Evolutionary conservation across 192 early-diverging fungal species (phyloP).

Genomic region (Rhizoclosmatium globosum): DNA sequence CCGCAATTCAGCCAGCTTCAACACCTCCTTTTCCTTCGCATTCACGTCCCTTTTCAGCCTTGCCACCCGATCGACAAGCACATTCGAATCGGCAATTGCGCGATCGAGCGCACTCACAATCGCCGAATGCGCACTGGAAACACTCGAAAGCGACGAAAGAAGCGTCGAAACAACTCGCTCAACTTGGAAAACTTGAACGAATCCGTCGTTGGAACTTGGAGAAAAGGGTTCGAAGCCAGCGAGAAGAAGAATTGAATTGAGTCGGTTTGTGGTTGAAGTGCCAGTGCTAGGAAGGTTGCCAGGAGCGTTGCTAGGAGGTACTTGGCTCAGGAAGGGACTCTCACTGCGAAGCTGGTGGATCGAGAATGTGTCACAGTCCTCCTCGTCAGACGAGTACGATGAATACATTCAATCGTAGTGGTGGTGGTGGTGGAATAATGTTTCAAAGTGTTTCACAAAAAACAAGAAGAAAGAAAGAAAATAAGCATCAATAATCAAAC

Average conservation of each 20-base stretch:
- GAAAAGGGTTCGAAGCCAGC: neutral
- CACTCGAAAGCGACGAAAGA: neutral
- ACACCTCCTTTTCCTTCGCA: neutral
- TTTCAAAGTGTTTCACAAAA: too few species aligned
- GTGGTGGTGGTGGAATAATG: too few species aligned
- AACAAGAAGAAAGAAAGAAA: too few species aligned
- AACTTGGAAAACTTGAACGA: neutral
- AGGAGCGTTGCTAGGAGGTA: too few species aligned
- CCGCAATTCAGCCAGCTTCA: neutral
- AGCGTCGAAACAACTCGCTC: neutral
- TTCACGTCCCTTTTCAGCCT: neutral
- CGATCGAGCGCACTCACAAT: neutral
- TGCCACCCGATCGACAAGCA: constrained; percentile 6
- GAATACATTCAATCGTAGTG: too few species aligned
- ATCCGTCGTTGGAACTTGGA: neutral
- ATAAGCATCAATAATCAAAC: too few species aligned
- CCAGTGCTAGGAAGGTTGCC: neutral
- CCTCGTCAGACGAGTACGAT: too few species aligned
- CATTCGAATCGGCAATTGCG: neutral
- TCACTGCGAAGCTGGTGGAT: too few species aligned
- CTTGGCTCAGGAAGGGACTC: too few species aligned
- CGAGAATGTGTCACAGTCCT: too few species aligned
- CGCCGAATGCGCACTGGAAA: neutral
- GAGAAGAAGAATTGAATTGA: neutral
- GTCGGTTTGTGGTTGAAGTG: neutral